Evolutionary conservation across 371 early-diverging fungal species (phyloP), one percentile per base, ranked within the genome.

Genomic region (Sanchytrium tribonematis): DNA sequence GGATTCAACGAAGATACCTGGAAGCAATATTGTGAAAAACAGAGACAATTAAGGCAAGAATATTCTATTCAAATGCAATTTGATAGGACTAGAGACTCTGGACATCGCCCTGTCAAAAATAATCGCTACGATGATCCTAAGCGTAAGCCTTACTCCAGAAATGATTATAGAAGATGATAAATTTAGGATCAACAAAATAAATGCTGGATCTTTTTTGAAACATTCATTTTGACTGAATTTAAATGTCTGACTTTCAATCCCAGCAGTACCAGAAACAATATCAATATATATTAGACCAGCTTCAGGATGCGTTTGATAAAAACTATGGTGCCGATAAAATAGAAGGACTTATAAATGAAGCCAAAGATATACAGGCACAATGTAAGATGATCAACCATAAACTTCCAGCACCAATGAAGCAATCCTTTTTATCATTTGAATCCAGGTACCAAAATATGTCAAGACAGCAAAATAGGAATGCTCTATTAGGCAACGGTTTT

Each of bases 1-100:
- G 97, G 97, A 1, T 98, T 98, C 76, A 90, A 90, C 72, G 96
- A 98, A 76, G 76, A 78, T 1, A 90, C 89, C 22, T 98, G 98
- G 98, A 81, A 85, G 71, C 82, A 83, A 17, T 98, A 96, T 77
- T 86, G 87, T 72, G 80, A 80, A 17, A 91, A 88, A 75, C 96
- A 98, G 78, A 88, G 87, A 75, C 80, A 83, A 77, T 71, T 88
- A 71, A 78, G 91, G 28, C 89, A 88, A 27, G 81, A 84, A 66
- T 66, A 66, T n/a, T n/a, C 67, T n/a, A 48, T n/a, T n/a, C n/a
- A 48, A n/a, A 17, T n/a, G 65, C n/a, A 48, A 16, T 48, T 48
- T 48, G n/a, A n/a, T n/a, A n/a, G n/a, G n/a, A n/a, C n/a, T n/a
- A n/a, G n/a, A n/a, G n/a, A n/a, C n/a, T n/a, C n/a, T n/a, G n/a